A percentile compares a stretch with the other conserved stretches of the same genome.
These are phyloP conservation scores for Panicum virgatum DNA, from an alignment of 202 grass and related monocot species.

Conservation along the genomic window DNA sequence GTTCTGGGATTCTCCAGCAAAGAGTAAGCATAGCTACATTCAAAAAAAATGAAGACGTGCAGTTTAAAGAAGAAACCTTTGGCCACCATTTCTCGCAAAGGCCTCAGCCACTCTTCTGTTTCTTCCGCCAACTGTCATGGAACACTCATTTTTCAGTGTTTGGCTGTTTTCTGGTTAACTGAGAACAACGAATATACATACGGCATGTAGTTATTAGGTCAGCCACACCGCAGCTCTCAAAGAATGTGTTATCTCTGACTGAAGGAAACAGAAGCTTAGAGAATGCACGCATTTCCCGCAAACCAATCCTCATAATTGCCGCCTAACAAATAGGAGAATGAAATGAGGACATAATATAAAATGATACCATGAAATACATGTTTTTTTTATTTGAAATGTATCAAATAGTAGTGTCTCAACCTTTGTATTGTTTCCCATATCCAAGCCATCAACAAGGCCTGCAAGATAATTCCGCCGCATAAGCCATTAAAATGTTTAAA, in stretches of 20 bases:
- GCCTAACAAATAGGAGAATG: slow-evolving; percentile 52
- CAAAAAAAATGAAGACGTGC: slow-evolving; percentile 15
- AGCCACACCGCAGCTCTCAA: slow-evolving; percentile 94
- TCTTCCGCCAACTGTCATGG: slow-evolving; percentile 81
- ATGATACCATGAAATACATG: neutral
- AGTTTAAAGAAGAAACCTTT: slow-evolving; percentile 62
- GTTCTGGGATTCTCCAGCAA: neutral
- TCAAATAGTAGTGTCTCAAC: slow-evolving; percentile 19
- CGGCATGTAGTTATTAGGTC: slow-evolving; percentile 94
- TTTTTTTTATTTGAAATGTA: slow-evolving; percentile 4
- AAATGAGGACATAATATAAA: neutral
- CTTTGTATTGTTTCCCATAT: slow-evolving; percentile 99
- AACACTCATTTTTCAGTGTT: slow-evolving; percentile 24
- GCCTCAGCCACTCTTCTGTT: slow-evolving; percentile 94
- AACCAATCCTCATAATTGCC: slow-evolving; percentile 93
- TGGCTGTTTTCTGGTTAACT: slow-evolving; percentile 14
- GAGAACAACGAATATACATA: slow-evolving; percentile 56
- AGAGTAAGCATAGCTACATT: neutral
- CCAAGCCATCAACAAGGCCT: slow-evolving; percentile 96
- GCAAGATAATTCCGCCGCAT: slow-evolving; percentile 29
- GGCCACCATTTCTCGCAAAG: slow-evolving; percentile 85
- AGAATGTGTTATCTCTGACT: slow-evolving; percentile 91
- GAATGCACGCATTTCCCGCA: slow-evolving; percentile 89
- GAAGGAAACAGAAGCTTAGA: slow-evolving; percentile 91
- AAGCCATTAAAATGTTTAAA: slow-evolving; percentile 17